Percentiles rank a stretch among this genome's conserved stretches.
phyloP scores from a whole-genome alignment of 495 filamentous ascomycete genomes.

The Hypoxylon rickii region DNA sequence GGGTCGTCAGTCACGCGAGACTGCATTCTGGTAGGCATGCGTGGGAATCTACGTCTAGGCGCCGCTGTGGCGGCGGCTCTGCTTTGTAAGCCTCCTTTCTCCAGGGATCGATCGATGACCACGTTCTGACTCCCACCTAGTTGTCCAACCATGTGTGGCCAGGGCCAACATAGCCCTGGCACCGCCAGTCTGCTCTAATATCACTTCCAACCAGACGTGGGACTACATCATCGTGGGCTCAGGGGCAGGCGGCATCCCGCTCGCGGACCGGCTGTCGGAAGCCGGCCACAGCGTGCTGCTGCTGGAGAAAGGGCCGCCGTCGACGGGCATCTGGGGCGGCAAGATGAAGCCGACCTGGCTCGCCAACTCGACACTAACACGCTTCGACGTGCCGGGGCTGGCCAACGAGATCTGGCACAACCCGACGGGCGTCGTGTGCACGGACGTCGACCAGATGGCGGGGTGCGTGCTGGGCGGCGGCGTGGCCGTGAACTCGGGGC shows the following conservation, averaged over 20 bases:
- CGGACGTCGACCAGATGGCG: conserved; percentile 73
- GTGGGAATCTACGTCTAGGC: conserved; percentile 17
- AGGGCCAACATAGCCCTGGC: conserved; percentile 29
- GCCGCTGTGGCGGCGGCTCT: conserved; percentile 21
- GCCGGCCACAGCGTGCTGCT: conserved; percentile 81
- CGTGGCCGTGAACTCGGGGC: conserved; percentile 71
- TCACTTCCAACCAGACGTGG: conserved; percentile 50
- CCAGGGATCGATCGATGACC: too few species aligned
- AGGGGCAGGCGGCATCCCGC: conserved; percentile 68
- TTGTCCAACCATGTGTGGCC: conserved; percentile 22
- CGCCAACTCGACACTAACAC: conserved; percentile 68
- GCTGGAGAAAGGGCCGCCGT: conserved; percentile 70
- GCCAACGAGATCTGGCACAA: conserved; percentile 73
- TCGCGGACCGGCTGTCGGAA: conserved; percentile 73
- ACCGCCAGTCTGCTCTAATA: conserved; percentile 35
- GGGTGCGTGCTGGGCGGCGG: conserved; percentile 81
- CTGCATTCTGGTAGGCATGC: conserved; percentile 19
- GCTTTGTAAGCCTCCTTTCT: conserved; percentile 36
- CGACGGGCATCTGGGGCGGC: conserved; percentile 64
- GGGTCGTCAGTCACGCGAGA: conserved; percentile 14
- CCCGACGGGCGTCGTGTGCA: conserved; percentile 66
- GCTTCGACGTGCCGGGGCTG: conserved; percentile 79
- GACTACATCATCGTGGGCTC: conserved; percentile 73
- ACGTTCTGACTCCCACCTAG: conserved; percentile 23
- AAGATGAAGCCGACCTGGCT: conserved; percentile 66